Conservation (phyloP, 148 eudicot species). For the Fagopyrum homotropicum region DNA sequence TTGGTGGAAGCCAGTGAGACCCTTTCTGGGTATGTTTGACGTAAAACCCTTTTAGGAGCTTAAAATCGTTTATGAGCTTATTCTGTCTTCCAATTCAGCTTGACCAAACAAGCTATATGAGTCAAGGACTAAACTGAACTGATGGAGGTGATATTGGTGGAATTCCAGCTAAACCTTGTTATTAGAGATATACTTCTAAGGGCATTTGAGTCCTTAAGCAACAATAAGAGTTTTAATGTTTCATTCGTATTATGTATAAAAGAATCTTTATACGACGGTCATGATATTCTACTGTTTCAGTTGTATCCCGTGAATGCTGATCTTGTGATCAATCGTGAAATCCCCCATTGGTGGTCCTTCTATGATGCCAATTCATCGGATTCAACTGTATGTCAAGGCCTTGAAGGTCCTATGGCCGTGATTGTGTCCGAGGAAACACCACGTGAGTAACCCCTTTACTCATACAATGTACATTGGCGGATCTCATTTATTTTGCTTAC, state of each 20-base stretch:
- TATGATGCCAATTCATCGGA: constrained; percentile 45
- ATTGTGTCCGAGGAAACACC: constrained; percentile 96
- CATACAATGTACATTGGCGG: not conserved
- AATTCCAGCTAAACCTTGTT: not conserved
- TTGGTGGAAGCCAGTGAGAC: not conserved
- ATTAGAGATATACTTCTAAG: not conserved
- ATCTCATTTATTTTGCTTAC: not conserved
- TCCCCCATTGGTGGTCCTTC: constrained; percentile 89
- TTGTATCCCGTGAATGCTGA: constrained; percentile 62
- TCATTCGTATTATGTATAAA: not conserved
- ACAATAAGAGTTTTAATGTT: no score
- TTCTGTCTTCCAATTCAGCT: not conserved
- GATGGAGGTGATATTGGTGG: not conserved
- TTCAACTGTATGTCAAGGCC: constrained; percentile 53
- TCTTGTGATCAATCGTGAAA: constrained; percentile 51
- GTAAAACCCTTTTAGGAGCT: not conserved
- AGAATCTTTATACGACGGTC: not conserved
- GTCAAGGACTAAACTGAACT: not conserved
- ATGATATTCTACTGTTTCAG: constrained; percentile 22
- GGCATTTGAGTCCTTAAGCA: not conserved
- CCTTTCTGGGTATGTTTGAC: not conserved
- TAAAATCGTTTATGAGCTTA: not conserved
- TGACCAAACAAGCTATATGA: not conserved
- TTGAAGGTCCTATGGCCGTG: constrained; percentile 79
- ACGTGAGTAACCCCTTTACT: constrained; percentile 48